Percentiles rank a stretch among this genome's conserved stretches.
Conservation (phyloP, 805 yeast genomes). For the Tetrapisispora arboricola region DNA sequence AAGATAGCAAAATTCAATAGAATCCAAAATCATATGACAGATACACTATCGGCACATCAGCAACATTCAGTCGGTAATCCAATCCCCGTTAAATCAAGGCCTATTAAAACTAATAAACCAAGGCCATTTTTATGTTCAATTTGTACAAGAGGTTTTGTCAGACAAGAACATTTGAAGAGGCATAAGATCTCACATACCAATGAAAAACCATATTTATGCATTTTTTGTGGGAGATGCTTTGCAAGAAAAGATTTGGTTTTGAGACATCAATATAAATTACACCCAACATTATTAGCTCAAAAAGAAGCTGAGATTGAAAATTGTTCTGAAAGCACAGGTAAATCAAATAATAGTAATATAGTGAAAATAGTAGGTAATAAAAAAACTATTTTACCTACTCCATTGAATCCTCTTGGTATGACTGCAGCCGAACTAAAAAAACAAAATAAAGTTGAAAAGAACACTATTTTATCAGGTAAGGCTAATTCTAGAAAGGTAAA, state of each 20-base stretch:
- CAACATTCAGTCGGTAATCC: slow-evolving; percentile 31
- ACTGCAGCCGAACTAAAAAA: slow-evolving; percentile 26
- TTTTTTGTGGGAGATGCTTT: slow-evolving; percentile 91
- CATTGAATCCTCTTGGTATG: slow-evolving; percentile 19
- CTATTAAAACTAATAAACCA: slow-evolving; percentile 85
- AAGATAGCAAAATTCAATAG: not conserved
- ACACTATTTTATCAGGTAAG: not conserved
- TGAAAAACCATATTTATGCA: slow-evolving; percentile 93
- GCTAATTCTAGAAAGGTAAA: not conserved
- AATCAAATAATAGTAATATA: slow-evolving; percentile 15
- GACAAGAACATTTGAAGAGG: slow-evolving; percentile 86
- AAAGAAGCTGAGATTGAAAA: slow-evolving; percentile 14
- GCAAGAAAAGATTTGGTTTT: slow-evolving; percentile 82
- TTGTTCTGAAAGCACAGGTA: not conserved
- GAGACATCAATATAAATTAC: slow-evolving; percentile 91
- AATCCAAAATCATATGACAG: not conserved
- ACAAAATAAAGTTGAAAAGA: slow-evolving; percentile 2
- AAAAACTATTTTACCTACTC: slow-evolving; percentile 31
- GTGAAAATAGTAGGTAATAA: slow-evolving; percentile 32
- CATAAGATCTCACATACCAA: slow-evolving; percentile 93
- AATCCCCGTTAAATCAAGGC: slow-evolving; percentile 75
- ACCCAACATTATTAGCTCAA: slow-evolving; percentile 35
- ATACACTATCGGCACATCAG: not conserved
- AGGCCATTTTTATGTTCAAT: slow-evolving; percentile 84
- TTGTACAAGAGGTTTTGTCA: slow-evolving; percentile 92